Evolutionary conservation across 2,329 filamentous ascomycete species (phyloP), one percentile per base, ranked within the genome.

Genomic region (Macrophomina phaseolina): DNA sequence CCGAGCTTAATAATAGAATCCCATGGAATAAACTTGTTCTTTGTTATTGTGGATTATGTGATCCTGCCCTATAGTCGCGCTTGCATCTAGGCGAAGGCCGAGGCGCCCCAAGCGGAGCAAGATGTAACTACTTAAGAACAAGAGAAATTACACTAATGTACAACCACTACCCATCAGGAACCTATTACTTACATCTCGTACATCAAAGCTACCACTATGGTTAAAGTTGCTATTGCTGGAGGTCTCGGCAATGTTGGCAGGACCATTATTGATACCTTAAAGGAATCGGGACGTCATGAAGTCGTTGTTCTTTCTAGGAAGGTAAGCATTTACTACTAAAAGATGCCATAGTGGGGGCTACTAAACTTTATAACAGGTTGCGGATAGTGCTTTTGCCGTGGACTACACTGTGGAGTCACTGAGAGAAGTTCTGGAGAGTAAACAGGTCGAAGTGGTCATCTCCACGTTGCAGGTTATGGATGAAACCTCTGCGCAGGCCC

Each of bases 201-300:
- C 46, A 28, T 6, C 7, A 49, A 7, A 49, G 12, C n/a, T 23
- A 38, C 32, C 32, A 49, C 28, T 32, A 82, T 82, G 81, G 70
- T 75, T 12, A 72, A 79, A 23, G 74, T 85, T 46, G 83, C 81
- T 60, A 78, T 85, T 16, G 80, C 81, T 5, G 83, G 83, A 58
- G 83, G 83, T 14, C 81, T 79, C 0, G 82, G 82, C 30, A 75
- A 74, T 18, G 73, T 85, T 1, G 83, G 83, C 12, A 78, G 77
- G 18, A 79, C 81, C 2, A 76, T 86, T 38, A 79, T 85, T 18
- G 82, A 85, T 18, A 79, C 75, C 28, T 69, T 85, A 14, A 69
- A 69, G 7, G 75, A 71, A 28, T 72, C 68, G n/a, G 75, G 65
- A 52, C 77, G 79, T 49, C 76, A 81, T 64, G 67, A 81, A 11